These are phyloP conservation scores for Fusarium falciforme DNA, from an alignment of 2,329 filamentous ascomycete species.

Conservation along the genomic window DNA sequence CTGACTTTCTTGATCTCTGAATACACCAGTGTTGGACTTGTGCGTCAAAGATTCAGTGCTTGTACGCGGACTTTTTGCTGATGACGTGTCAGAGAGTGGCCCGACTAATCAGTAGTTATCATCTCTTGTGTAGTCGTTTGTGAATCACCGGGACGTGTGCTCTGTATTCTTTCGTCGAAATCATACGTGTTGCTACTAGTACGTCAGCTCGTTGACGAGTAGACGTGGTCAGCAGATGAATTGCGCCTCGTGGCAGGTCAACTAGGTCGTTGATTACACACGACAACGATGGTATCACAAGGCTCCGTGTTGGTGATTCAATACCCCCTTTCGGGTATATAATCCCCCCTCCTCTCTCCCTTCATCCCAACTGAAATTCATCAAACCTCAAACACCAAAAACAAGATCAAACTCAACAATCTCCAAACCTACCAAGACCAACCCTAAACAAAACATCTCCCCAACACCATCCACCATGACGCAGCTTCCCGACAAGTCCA, in stretches of 20 bases:
- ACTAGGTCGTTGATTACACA: neutral
- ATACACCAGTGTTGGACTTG: neutral
- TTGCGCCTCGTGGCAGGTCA: neutral
- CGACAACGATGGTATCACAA: neutral
- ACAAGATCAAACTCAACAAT: neutral
- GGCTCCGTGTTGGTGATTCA: neutral
- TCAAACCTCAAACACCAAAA: neutral
- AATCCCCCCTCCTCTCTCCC: neutral
- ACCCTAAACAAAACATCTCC: neutral
- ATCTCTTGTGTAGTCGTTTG: neutral
- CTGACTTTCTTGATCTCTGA: neutral
- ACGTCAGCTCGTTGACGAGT: neutral
- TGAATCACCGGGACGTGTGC: neutral
- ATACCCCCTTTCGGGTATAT: neutral
- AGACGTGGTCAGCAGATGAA: neutral
- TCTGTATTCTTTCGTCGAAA: neutral
- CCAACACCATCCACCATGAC: neutral
- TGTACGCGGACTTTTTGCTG: neutral
- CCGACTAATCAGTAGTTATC: neutral
- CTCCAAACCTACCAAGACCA: neutral
- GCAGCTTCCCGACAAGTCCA: conserved; percentile 5
- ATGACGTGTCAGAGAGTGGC: neutral
- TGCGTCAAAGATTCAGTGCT: neutral
- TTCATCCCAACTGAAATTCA: neutral
- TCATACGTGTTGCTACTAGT: neutral